A percentile compares a stretch with the other conserved stretches of the same genome.
These are phyloP conservation scores for Nakataea oryzae DNA, from an alignment of 2,329 filamentous ascomycete genomes.

Conservation along the genomic window DNA sequence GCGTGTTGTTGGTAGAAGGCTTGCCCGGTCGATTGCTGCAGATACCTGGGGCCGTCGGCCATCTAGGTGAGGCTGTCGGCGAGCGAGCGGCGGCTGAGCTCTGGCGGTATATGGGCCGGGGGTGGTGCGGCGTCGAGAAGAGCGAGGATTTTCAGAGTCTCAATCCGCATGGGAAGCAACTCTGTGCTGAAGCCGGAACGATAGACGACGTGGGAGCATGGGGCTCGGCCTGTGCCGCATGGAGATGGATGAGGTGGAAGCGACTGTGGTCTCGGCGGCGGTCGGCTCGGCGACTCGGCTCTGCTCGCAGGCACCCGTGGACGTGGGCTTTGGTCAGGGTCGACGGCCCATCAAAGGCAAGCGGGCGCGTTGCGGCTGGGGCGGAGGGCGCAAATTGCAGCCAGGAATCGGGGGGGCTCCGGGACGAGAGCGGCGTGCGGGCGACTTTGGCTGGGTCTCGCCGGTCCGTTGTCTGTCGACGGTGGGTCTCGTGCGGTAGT, in stretches of 20 bases:
- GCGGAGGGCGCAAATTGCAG: not conserved
- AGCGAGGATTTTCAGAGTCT: not conserved
- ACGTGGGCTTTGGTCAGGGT: not conserved
- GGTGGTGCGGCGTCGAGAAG: slow-evolving; percentile 2
- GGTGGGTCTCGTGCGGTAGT: not conserved
- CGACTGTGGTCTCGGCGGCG: not conserved
- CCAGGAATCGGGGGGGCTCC: not conserved
- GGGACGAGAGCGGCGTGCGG: not conserved
- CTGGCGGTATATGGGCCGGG: slow-evolving; percentile 1
- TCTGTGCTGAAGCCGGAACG: not conserved
- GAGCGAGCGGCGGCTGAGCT: slow-evolving; percentile 3
- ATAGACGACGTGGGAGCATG: slow-evolving; percentile 3
- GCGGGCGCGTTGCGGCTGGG: not conserved
- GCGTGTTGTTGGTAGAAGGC: slow-evolving; percentile 46
- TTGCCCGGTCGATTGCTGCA: slow-evolving; percentile 43
- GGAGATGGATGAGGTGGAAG: not conserved
- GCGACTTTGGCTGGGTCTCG: not conserved
- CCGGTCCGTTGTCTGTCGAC: not conserved
- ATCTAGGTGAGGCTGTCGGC: slow-evolving; percentile 39
- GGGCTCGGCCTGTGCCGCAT: slow-evolving; percentile 1
- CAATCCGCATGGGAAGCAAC: slow-evolving; percentile 7
- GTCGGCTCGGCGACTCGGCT: not conserved
- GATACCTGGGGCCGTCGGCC: slow-evolving; percentile 59
- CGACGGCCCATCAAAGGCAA: not conserved
- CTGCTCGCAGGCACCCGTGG: not conserved